These are phyloP conservation scores for Hypoxylon lenormandii DNA, from an alignment of 495 filamentous ascomycete species.

Conservation along the genomic window DNA sequence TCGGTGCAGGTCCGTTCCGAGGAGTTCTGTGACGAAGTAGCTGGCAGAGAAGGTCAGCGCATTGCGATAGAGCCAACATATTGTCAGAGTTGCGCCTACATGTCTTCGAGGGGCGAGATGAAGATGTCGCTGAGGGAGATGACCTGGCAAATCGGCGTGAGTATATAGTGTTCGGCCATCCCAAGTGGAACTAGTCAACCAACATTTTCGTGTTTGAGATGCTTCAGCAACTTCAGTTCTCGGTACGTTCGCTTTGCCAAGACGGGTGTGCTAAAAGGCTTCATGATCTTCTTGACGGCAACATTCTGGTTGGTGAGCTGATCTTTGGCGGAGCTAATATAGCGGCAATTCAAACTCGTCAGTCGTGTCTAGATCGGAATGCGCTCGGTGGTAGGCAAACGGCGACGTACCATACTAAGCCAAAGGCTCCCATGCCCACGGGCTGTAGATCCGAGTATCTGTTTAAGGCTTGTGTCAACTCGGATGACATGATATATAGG, in stretches of 20 bases:
- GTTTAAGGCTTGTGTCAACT: slow-evolving; percentile 43
- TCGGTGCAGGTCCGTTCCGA: slow-evolving; percentile 95
- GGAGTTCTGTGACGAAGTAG: slow-evolving; percentile 97
- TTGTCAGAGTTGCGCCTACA: slow-evolving; percentile 67
- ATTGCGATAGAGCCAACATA: neutral
- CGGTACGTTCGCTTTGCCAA: slow-evolving; percentile 97
- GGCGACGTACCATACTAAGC: slow-evolving; percentile 86
- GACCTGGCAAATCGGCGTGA: slow-evolving; percentile 68
- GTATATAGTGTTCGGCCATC: neutral
- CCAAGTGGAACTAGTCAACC: slow-evolving; percentile 46
- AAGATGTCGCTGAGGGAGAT: slow-evolving; percentile 99
- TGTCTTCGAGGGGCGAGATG: slow-evolving; percentile 97
- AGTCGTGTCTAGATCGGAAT: slow-evolving; percentile 36
- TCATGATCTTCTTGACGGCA: slow-evolving; percentile 99
- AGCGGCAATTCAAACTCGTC: slow-evolving; percentile 28
- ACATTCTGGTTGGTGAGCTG: slow-evolving; percentile 95
- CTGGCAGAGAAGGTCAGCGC: slow-evolving; percentile 62
- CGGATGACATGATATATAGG: slow-evolving; percentile 17
- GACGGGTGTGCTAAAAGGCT: slow-evolving; percentile 98
- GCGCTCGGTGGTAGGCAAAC: slow-evolving; percentile 3
- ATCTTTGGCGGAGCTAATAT: slow-evolving; percentile 88
- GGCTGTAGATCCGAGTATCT: slow-evolving; percentile 98
- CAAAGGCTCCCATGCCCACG: slow-evolving; percentile 99
- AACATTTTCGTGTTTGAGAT: slow-evolving; percentile 96
- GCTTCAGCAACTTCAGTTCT: slow-evolving; percentile 96